Base-by-base conservation (phyloP, 2,329 filamentous ascomycete species). In the Pseudocercospora fuligena region DNA sequence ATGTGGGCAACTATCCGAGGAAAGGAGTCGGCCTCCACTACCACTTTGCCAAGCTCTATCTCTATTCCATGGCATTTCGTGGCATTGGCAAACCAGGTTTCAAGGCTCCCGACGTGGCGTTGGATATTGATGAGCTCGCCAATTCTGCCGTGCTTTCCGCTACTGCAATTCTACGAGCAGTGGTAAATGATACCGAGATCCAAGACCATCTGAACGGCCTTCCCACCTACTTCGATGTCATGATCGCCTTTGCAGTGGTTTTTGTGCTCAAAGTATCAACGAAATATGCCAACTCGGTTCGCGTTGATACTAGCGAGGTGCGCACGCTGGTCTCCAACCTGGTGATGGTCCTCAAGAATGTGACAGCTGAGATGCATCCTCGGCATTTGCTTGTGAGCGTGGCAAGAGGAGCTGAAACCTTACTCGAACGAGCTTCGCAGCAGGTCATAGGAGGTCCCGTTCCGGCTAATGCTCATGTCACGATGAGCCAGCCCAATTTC, bases 191-290 rank as follows among this genome's bases (percentile, higher is more conserved):
- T n/a, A 54, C 66, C 1, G 72, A 75, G 61, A 74, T 76, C 11
- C 73, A 74, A 59, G 63, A 62, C 21, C 72, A 73, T 56, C 66
- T 76, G n/a, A 72, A 73, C 56, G 74, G 74, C 16, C 56, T 76
- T 31, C 75, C 75, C 5, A 74, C 73, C 9, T 76, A 76, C 64
- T 76, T 76, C 61, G 73, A 76, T 64, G 65, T 74, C 43, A 76
- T 76, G 74, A 74, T 76, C 58, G 73, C 67, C n/a, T 76, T 76
- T 49, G 75, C 74, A 16, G 69, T 73, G 4, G 74, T 77, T 2
- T 74, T 75, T 43, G 67, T 76, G 25, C 70, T 77, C 23, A 77
- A 77, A 60, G 70, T 75, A 0, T 73, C 74, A 21, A 72, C 74
- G n/a, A 74, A 74, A 40, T 75, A 74, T 59, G 69, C 73, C 12